Evolutionary conservation across 106 monocot genomes (phyloP).

Genomic region (Apostasia shenzhenica): DNA sequence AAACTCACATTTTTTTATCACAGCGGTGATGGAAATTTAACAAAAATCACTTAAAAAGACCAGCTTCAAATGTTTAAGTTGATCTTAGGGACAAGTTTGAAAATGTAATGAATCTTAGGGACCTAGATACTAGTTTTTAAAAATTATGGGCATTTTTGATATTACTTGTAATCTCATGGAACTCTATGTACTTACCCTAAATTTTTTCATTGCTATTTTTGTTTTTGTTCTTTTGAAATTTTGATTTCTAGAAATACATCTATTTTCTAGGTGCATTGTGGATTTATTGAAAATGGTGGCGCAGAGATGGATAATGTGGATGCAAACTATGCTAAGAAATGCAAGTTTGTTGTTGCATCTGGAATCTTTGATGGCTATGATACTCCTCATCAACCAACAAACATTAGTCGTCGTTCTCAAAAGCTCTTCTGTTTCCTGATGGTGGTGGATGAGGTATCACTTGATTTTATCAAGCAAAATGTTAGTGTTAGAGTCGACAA

Average conservation of each 20-base stretch:
- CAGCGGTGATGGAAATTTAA: too few species aligned
- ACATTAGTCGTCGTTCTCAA: constrained; percentile 73
- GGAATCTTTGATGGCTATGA: constrained; percentile 99
- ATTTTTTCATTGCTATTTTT: not conserved
- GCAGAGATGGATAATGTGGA: constrained; percentile 80
- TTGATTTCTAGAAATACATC: not conserved
- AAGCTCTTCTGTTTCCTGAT: constrained; percentile 93
- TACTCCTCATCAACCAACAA: constrained; percentile 82
- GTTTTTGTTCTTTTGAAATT: too few species aligned
- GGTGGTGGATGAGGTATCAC: constrained; percentile 86
- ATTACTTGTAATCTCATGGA: too few species aligned
- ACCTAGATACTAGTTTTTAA: too few species aligned
- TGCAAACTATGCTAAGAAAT: constrained; percentile 62
- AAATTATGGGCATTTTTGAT: too few species aligned
- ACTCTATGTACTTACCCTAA: too few species aligned
- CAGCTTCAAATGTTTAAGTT: too few species aligned
- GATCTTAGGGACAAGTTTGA: too few species aligned
- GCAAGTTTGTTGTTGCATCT: constrained; percentile 91
- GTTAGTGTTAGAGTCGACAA: constrained; percentile 42
- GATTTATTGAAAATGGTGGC: constrained; percentile 86
- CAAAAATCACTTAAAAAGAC: too few species aligned
- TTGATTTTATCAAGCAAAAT: constrained; percentile 71
- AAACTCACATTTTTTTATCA: too few species aligned
- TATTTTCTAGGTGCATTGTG: constrained; percentile 79
- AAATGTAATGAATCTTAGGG: too few species aligned